Percentiles rank a stretch among this genome's conserved stretches.
phyloP scores from a whole-genome alignment of 2,329 filamentous ascomycete genomes.

The Colletotrichum sp. region DNA sequence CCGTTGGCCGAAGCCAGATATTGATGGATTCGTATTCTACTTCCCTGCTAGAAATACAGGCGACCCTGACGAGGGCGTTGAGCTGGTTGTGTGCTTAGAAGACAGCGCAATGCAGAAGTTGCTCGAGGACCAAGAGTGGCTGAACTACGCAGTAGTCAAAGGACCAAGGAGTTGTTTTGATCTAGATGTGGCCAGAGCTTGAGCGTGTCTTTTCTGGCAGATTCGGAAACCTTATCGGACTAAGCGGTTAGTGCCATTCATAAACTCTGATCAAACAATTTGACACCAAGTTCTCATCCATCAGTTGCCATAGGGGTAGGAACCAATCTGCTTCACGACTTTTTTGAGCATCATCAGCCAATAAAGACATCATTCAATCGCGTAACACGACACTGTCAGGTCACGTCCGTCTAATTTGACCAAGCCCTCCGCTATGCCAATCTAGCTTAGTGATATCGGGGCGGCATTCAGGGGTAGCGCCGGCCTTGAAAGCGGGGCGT shows the following conservation, averaged over 20 bases:
- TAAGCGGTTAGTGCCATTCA: no score
- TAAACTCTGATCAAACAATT: no score
- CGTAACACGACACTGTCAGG: neutral
- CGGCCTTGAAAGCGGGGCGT: neutral
- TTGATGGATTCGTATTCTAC: neutral
- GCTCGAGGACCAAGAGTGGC: neutral
- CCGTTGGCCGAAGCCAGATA: neutral
- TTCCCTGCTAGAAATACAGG: neutral
- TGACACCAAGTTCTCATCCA: no score
- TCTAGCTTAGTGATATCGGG: neutral
- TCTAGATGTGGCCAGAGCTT: neutral
- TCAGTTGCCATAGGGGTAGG: no score
- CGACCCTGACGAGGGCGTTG: neutral
- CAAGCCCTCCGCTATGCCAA: neutral
- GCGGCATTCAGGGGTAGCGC: neutral
- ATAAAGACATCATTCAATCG: neutral
- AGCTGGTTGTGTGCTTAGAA: neutral
- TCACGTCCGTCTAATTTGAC: neutral
- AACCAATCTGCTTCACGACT: no score
- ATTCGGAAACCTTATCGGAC: neutral
- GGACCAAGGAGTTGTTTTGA: neutral
- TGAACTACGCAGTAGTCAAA: neutral
- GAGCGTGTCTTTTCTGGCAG: neutral
- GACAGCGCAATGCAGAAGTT: neutral
- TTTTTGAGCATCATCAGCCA: no score